Conservation (phyloP, 148 eudicot genomes). For the Limonium bicolor region DNA sequence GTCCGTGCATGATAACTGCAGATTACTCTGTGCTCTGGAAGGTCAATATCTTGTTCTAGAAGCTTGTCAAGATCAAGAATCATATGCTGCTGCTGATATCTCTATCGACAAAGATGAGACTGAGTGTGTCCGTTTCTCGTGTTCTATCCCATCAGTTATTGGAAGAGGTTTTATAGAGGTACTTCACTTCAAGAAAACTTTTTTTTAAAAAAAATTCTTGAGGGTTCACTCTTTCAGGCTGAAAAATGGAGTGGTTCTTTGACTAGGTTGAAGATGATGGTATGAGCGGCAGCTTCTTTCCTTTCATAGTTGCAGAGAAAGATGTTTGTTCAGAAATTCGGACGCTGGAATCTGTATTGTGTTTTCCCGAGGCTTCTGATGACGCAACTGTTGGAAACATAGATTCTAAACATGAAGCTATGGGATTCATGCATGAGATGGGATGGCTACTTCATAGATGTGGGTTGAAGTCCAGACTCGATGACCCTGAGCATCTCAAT, state of each 20-base stretch:
- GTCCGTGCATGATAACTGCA: conserved; percentile 11
- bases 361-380: conserved; percentile 14
- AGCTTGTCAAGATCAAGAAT: conserved; percentile 29
- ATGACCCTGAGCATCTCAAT: conserved; percentile 10
- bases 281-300: conserved; percentile 76
- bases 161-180: conserved; percentile 98
- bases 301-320: conserved; percentile 78
- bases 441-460: conserved; percentile 88
- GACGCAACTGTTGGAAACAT: conserved; percentile 16
- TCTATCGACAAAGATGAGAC: conserved; percentile 20
- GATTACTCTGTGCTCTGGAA: conserved; percentile 71
- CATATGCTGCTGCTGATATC: conserved; percentile 15
- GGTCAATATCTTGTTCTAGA: conserved; percentile 57
- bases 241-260: background rate
- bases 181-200: background rate
- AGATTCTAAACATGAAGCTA: conserved; percentile 35
- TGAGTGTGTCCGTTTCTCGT: conserved; percentile 43
- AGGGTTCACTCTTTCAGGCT: background rate
- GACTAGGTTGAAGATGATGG: conserved; percentile 66
- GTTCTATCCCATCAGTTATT: conserved; percentile 39
- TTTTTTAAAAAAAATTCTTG: background rate
- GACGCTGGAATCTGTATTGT: conserved; percentile 40
- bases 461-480: conserved; percentile 32
- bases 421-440: conserved; percentile 72
- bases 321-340: conserved; percentile 75